phyloP scores from a whole-genome alignment of 805 yeast species.

The Saccharomycopsis malanga region DNA sequence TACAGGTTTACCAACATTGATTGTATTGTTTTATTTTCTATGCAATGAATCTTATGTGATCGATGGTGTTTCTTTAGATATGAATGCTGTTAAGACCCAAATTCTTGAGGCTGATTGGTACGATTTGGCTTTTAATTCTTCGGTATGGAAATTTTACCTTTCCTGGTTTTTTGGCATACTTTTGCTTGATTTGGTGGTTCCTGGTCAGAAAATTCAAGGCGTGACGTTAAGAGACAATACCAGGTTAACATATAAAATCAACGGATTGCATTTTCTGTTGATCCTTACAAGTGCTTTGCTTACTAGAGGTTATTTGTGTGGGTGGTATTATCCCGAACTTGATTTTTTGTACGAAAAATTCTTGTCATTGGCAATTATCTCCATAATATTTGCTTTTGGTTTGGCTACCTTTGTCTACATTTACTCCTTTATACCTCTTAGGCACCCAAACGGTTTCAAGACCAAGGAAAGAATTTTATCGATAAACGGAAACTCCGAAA shows the following conservation, averaged over 20 bases:
- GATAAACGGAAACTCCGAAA: constrained; percentile 78
- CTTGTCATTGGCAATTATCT: constrained; percentile 53
- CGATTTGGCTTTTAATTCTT: constrained; percentile 33
- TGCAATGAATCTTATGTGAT: constrained; percentile 54
- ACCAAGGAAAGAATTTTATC: constrained; percentile 71
- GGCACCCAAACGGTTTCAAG: constrained; percentile 41
- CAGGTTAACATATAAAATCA: constrained; percentile 64
- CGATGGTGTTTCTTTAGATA: constrained; percentile 41
- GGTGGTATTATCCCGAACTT: constrained; percentile 64
- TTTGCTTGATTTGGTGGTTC: constrained; percentile 54
- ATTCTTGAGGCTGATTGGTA: constrained; percentile 24
- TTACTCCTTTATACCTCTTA: constrained; percentile 57
- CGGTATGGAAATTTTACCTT: constrained; percentile 58
- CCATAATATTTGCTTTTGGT: constrained; percentile 56
- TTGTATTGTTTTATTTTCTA: constrained; percentile 51
- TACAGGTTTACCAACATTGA: constrained; percentile 57
- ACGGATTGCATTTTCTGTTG: constrained; percentile 55
- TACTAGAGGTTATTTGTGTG: constrained; percentile 45
- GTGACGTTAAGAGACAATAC: constrained; percentile 71
- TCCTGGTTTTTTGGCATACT: constrained; percentile 68
- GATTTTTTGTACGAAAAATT: constrained; percentile 66
- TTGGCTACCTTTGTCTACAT: constrained; percentile 62
- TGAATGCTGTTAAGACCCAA: constrained; percentile 32
- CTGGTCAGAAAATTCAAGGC: constrained; percentile 62
- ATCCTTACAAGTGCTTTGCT: constrained; percentile 35